Base-by-base conservation (phyloP, 345 rosid genomes). In the Eucalyptus coolabah region DNA sequence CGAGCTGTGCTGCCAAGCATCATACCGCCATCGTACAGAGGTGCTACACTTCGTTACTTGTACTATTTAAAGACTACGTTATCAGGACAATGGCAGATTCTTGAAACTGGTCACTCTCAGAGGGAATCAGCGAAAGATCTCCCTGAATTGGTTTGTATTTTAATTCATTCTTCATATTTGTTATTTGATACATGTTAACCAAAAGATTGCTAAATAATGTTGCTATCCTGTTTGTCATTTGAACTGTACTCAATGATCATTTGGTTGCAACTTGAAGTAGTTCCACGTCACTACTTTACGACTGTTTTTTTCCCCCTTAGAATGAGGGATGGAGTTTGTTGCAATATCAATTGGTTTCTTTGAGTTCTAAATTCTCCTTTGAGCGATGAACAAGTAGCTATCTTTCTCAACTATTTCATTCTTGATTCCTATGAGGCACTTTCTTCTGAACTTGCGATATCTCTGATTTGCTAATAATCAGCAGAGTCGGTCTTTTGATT, bases 11-110 rank as follows among this genome's bases (percentile, higher is more conserved):
- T 98, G 90, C 98, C 99, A 47, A 91, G 90, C 87, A 88, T 95
- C 87, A 90, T 98, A 93, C 99, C 98, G 32, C 99, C 99, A 86
- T 96, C 98, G 53, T 98, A 95, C 90, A 95, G 91, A 90, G 99
- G 99, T 90, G 91, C 97, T 86, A 95, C 99, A 56, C 90, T 97
- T 93, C 98, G 99, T 88, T 98, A 97, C 91, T 87, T 96, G 69
- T 98, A 97, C 94, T 98, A 95, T 89, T 92, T 98, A 50, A 95
- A 93, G 93, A 89, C 94, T 94, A 91, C 92, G 86, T 90, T 98
- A 91, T 91, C 87, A 69, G 96, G 94, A 88, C 93, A 90, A 88
- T 93, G 96, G 98, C 92, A 96, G 93, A 89, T 93, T n/a, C 50
- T 95, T 90, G 98, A 97, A 89, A 96, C 93, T 90, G 94, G 96